Base-by-base conservation (phyloP, 768 basidiomycete species). In the Gloeophyllum trabeum region DNA sequence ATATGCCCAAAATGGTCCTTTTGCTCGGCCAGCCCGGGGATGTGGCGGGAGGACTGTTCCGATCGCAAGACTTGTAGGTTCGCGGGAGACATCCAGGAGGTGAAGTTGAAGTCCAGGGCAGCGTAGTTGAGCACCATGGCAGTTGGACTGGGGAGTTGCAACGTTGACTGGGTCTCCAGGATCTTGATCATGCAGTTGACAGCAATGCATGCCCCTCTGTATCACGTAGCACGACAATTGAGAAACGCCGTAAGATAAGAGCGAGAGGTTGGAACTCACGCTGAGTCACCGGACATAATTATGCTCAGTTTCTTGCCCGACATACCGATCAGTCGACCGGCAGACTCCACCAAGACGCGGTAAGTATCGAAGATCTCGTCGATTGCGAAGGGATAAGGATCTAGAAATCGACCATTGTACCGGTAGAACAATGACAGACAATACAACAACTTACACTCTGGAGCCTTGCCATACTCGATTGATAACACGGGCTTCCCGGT, bases 51-150 rank as follows among this genome's bases (percentile, higher is more conserved):
- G 1, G 90, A 91, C 54, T 90, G 87, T 57, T 98, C 93, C 2
- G 83, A 76, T 41, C 84, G 76, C 12, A 98, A 67, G 22, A 94
- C 83, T 4, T 76, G 79, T 43, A 97, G 68, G 58, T 97, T 79
- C 16, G 73, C 73, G 6, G 79, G 78, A 0, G 85, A 74, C 89
- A 92, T 91, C 94, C 94, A 98, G 18, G 92, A 94, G 0, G 90
- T 91, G 54, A 94, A 97, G 59, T 98, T 97, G 66, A 99, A 98
- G 59, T 98, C 93, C 35, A 98, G 72, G 20, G 85, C 86, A 0
- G 93, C 77, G 60, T 98, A 99, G 50, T 79, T 89, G 42, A 94
- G 74, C 22, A 96, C 79, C 44, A 98, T 68, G 1, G 86, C 85
- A 28, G 82, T 62, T 1, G 96, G 96, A 14, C 74, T 67, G 1